Percentiles rank a stretch among this genome's conserved stretches.
phyloP scores from a whole-genome alignment of 2,329 filamentous ascomycete species.

The Albifimbria verrucaria region DNA sequence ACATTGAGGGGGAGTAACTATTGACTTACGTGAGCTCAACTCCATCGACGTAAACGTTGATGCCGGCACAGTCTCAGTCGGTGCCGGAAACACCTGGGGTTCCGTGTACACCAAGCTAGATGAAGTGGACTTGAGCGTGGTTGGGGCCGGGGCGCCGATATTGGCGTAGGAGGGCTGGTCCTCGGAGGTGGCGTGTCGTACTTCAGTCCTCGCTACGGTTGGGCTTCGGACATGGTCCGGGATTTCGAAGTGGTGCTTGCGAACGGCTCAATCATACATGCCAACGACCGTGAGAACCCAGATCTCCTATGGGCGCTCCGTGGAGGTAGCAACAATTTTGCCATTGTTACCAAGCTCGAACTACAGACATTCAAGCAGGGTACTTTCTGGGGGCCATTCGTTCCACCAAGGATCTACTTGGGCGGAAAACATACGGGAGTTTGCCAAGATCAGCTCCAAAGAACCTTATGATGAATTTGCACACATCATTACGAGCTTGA shows the following conservation, averaged over 20 bases:
- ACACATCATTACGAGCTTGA: not conserved
- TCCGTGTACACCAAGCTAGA: slow-evolving; percentile 2
- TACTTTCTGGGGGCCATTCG: slow-evolving; percentile 14
- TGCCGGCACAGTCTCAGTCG: not conserved
- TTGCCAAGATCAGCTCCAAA: too few relatives aligned
- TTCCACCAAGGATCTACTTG: too few relatives aligned
- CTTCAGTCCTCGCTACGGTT: slow-evolving; percentile 9
- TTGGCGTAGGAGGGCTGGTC: slow-evolving; percentile 1
- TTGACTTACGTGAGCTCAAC: slow-evolving; percentile 33
- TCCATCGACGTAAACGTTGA: slow-evolving; percentile 2
- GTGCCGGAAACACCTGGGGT: not conserved
- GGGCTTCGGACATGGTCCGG: slow-evolving; percentile 6
- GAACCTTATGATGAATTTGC: slow-evolving; percentile 6
- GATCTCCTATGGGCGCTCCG: slow-evolving; percentile 15
- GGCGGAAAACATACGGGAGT: too few relatives aligned
- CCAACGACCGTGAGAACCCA: slow-evolving; percentile 19
- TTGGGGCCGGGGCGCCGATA: not conserved
- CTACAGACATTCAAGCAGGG: slow-evolving; percentile 9
- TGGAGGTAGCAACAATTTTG: slow-evolving; percentile 32
- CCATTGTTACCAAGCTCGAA: slow-evolving; percentile 22
- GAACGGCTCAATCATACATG: slow-evolving; percentile 33
- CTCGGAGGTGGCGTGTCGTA: slow-evolving; percentile 13
- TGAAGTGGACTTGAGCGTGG: not conserved
- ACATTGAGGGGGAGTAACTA: slow-evolving; percentile 32
- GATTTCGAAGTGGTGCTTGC: slow-evolving; percentile 31